Evolutionary conservation across 768 basidiomycete genomes (phyloP), one percentile per base, ranked within the genome.

Genomic region (Lenzites betulinus): DNA sequence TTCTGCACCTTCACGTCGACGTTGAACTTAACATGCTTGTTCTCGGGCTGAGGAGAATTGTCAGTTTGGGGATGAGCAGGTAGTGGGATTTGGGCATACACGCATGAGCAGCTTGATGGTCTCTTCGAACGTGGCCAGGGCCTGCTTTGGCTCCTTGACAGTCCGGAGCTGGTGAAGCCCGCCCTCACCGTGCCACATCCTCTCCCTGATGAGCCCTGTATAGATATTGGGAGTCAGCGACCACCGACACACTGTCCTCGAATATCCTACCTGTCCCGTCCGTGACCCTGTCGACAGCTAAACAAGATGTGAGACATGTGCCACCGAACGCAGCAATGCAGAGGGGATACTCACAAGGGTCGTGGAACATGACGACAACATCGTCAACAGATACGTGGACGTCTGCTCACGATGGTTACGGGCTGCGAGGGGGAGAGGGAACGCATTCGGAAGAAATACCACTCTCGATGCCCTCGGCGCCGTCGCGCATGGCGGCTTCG

Each of bases 401-500:
- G 85, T 97, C 95, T 96, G 84, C 67, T 73, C 76, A 77, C 68
- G 69, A 67, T 71, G 73, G 84, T 87, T 79, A 86, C 66, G 66
- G 62, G 46, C 63, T 64, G 75, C 61, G 76, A 71, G 44, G 67
- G 64, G 67, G 68, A 73, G 74, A 71, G 67, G 53, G 60, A 39
- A 58, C 35, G 58, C 49, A 65, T 58, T 33, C 20, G 66, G 67
- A 64, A 39, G 18, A 78, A 85, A 77, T 95, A 97, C 96, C 95
- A 73, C 92, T 95, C 83, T 99, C 96, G 70, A 99, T 96, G 64
- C 87, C 95, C 73, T 99, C 94, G 47, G 94, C 90, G 61, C 96
- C 96, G 77, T 97, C 95, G 48, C 87, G 86, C 63, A 97, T 93
- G 70, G 96, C 96, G 64, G 91, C 92, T 72, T 93, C 88, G 76